These are phyloP conservation scores for Cyberlindnera japonica DNA, from an alignment of 805 yeast species.

Conservation along the genomic window DNA sequence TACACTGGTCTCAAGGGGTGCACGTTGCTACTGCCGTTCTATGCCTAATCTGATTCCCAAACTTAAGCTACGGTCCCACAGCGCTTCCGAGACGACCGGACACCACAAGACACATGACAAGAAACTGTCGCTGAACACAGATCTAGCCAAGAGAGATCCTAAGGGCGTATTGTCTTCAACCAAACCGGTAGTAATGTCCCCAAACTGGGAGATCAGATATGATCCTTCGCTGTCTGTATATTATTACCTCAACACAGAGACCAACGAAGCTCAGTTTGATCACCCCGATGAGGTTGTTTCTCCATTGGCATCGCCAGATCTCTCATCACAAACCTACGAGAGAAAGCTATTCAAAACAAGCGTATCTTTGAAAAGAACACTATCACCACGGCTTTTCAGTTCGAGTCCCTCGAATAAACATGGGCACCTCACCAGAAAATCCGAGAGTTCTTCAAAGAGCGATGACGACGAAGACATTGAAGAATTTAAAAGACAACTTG, in stretches of 20 bases:
- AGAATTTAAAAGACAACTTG: constrained; percentile 23
- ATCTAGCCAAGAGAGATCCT: background rate
- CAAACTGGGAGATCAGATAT: constrained; percentile 24
- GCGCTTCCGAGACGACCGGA: background rate
- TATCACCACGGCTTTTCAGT: constrained; percentile 21
- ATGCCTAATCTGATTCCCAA: constrained; percentile 5
- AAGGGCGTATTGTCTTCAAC: background rate
- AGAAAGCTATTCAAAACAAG: constrained; percentile 10
- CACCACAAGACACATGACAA: background rate
- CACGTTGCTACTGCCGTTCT: background rate
- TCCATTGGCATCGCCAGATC: constrained; percentile 14
- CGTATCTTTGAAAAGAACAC: constrained; percentile 18
- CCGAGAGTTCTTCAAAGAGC: too few relatives aligned
- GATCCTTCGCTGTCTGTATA: constrained; percentile 32
- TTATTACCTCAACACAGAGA: constrained; percentile 31
- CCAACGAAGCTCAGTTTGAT: constrained; percentile 34
- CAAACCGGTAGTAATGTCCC: constrained; percentile 19
- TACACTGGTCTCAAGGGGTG: too few relatives aligned
- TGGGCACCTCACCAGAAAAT: too few relatives aligned
- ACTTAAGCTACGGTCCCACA: constrained; percentile 3
- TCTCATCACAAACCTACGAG: constrained; percentile 1
- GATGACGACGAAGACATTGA: constrained; percentile 22
- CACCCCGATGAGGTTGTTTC: constrained; percentile 38
- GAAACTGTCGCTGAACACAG: background rate
- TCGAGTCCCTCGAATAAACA: background rate